A percentile compares a stretch with the other conserved stretches of the same genome.
Evolutionary conservation across 2,329 filamentous ascomycete species (phyloP).

Genomic region (Fusarium buharicum): DNA sequence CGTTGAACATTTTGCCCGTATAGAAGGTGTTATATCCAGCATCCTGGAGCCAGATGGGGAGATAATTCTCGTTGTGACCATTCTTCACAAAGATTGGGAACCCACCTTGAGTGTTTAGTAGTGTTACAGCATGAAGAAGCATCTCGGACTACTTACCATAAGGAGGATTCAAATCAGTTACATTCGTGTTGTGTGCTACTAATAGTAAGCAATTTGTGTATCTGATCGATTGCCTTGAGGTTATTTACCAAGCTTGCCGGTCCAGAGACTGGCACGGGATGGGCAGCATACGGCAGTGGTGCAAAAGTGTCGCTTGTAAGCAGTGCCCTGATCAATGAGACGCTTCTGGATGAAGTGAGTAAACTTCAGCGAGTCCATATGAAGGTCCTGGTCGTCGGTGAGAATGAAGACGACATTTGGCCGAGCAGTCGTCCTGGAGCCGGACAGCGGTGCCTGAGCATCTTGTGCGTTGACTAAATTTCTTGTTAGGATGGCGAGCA

Average conservation of each 20-base stretch:
- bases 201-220: neutral
- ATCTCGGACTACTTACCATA: slow-evolving; percentile 52
- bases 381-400: slow-evolving; percentile 73
- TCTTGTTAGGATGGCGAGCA: neutral
- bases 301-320: slow-evolving; percentile 70
- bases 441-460: neutral
- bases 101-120: slow-evolving; percentile 30
- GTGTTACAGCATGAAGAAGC: neutral
- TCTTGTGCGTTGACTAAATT: neutral
- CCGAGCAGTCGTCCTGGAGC: neutral
- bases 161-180: slow-evolving; percentile 62
- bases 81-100: slow-evolving; percentile 63
- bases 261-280: slow-evolving; percentile 70
- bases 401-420: slow-evolving; percentile 73
- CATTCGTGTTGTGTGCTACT: slow-evolving; percentile 75
- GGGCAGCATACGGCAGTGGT: slow-evolving; percentile 73
- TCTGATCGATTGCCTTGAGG: no score
- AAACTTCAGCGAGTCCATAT: slow-evolving; percentile 68
- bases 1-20: slow-evolving; percentile 66
- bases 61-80: slow-evolving; percentile 61
- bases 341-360: slow-evolving; percentile 66
- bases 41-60: slow-evolving; percentile 62
- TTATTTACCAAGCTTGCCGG: slow-evolving; percentile 57
- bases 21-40: slow-evolving; percentile 65
- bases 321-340: slow-evolving; percentile 65